Evolutionary conservation across 306 rosid species (phyloP).

Genomic region (Begonia loranthoides): DNA sequence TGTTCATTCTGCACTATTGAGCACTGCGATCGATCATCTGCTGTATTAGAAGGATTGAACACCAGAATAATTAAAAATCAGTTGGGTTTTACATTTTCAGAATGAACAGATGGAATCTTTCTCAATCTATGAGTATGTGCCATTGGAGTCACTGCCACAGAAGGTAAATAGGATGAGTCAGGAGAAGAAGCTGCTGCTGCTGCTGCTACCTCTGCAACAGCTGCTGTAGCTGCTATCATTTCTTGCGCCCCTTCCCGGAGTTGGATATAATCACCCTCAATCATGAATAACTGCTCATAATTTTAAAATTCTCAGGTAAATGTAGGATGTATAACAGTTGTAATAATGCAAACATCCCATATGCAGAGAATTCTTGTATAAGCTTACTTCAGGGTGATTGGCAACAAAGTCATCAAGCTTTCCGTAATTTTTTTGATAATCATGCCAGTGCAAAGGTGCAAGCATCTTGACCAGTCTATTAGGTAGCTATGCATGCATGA

Average conservation of each 20-base stretch:
- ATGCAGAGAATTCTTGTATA: conserved; percentile 5
- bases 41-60: conserved; percentile 10
- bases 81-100: conserved; percentile 34
- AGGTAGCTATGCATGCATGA: conserved; percentile 49
- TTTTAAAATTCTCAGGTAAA: neutral
- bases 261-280: conserved; percentile 82
- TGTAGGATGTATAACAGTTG: neutral
- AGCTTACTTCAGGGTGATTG: conserved; percentile 81
- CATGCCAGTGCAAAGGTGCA: conserved; percentile 96
- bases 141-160: conserved; percentile 98
- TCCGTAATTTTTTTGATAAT: conserved; percentile 80
- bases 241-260: conserved; percentile 92
- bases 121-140: conserved; percentile 68
- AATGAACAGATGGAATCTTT: conserved; percentile 37
- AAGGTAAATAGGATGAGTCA: conserved; percentile 56
- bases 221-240: conserved; percentile 85
- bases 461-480: conserved; percentile 97
- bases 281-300: conserved; percentile 63
- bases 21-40: conserved; percentile 24
- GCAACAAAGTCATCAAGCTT: conserved; percentile 87
- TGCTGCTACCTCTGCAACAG: conserved; percentile 91
- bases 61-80: conserved; percentile 11
- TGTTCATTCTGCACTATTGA: conserved; percentile 48
- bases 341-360: conserved; percentile 1
- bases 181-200: conserved; percentile 87